Evolutionary conservation across 2,329 filamentous ascomycete species (phyloP), one percentile per base, ranked within the genome.

Genomic region (Cladosporium sp.): DNA sequence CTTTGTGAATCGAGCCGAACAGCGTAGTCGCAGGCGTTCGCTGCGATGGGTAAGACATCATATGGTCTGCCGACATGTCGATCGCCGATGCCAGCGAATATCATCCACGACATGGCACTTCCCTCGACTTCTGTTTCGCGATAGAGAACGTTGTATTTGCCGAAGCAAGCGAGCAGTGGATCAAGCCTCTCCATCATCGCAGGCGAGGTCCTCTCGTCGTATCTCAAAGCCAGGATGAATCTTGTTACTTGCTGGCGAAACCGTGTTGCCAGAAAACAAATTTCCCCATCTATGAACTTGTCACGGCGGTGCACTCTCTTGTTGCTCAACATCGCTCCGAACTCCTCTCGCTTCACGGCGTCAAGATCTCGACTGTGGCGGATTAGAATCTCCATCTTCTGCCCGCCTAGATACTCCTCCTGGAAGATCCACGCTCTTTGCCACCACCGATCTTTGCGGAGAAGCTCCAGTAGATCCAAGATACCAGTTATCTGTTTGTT

Each of bases 171-270:
- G 43, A 65, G 39, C 48, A 66, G n/a, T 1, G 5, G 8, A 2
- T 16, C 30, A 32, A 46, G 49, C n/a, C n/a, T 54, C n/a, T 26
- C 3, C 30, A 10, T 58, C 32, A 21, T 48, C 28, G 25, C 28
- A 28, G 18, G 13, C 21, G 39, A 46, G 39, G 39, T 30, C 13
- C 30, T 32, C 30, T 18, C 26, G 25, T n/a, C 53, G 23, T 21
- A 13, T 61, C 14, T 5, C 11, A 61, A 3, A 13, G 43, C 61
- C 5, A 56, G 61, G 11, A 66, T 23, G 18, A 64, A 66, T 0
- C 36, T 14, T 6, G 65, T 66, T 26, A 61, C 32, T 39, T 26
- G 2, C 30, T 61, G n/a, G 8, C 65, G 65, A 26, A 66, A 65
- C 0, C 34, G 0, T 10, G 34, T 34, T 16, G 57, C 62, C 8